These are phyloP conservation scores for Lactuca sativa DNA, from an alignment of 129 eudicot species.

Conservation along the genomic window DNA sequence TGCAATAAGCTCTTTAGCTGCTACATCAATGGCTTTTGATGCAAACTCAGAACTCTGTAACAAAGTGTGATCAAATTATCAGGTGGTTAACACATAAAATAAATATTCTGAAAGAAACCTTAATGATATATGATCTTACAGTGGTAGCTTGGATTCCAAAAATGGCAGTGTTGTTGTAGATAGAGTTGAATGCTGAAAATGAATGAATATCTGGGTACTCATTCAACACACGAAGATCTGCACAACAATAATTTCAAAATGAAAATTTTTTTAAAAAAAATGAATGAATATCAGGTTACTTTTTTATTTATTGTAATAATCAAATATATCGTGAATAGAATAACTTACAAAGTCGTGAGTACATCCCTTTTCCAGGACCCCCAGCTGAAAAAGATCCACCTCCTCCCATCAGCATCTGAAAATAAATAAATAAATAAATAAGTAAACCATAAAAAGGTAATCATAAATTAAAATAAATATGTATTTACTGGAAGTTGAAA, in stretches of 20 bases:
- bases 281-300: background rate
- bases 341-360: constrained; percentile 89
- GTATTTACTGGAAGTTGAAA: background rate
- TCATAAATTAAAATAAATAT: background rate
- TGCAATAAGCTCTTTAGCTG: constrained; percentile 59
- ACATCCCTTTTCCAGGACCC: constrained; percentile 99
- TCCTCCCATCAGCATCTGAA: constrained; percentile 95
- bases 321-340: background rate
- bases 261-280: too few relatives aligned
- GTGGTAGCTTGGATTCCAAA: constrained; percentile 90
- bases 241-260: background rate
- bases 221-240: constrained; percentile 84
- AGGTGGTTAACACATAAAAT: background rate
- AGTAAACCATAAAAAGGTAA: background rate
- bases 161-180: constrained; percentile 63
- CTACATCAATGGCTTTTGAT: constrained; percentile 64
- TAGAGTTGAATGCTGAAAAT: constrained; percentile 72
- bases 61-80: background rate
- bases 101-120: background rate
- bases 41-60: constrained; percentile 67
- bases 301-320: too few relatives aligned
- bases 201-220: constrained; percentile 65
- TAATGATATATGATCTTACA: constrained; percentile 47
- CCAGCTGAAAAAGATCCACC: constrained; percentile 99
- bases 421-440: background rate